Evolutionary conservation across 345 rosid genomes (phyloP), one percentile per base, ranked within the genome.

Genomic region (Trapa incisa): DNA sequence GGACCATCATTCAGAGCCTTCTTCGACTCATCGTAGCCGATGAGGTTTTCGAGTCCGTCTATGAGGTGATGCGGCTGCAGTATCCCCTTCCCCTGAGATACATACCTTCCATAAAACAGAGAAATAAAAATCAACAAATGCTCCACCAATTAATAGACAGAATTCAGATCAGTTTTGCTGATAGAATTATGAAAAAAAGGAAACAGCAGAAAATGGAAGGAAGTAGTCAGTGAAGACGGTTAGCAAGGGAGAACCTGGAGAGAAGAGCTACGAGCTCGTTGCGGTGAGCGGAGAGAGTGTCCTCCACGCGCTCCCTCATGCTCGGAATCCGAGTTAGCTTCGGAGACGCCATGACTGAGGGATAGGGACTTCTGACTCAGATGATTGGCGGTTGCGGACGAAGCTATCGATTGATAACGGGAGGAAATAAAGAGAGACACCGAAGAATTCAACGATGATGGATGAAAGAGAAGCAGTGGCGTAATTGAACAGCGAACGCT

Each of bases 221-320:
- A 2, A 61, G 32, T 13, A 9, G 35, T 9, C 29, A 54, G 39
- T 6, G 33, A 2, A 43, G 56, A 4, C 58, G 4, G 22, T 15
- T 16, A 45, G 48, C 48, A 50, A 50, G 22, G 22, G 22, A 9
- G 50, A 75, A 94, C 99, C 99, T 86, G 80, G 96, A 89, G 75
- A 94, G 96, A 48, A 94, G 95, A 65, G 97, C 78, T 70, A 91
- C 86, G 76, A 94, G 97, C 39, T 86, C 95, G 79, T 94, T 94
- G 36, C 99, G 89, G 66, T 91, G 96, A 74, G 74, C 84, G 41
- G 95, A 82, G 74, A 94, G 97, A 37, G 92, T 94, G 72, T 85
- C 88, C 72, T 94, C 85, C 54, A 94, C 95, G 50, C 99, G 89
- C 36, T 94, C 97, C 65, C 96, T 83, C 52, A 86, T 80, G 81